These are phyloP conservation scores for Takakia lepidozioides DNA, from an alignment of 225 moss, liverwort and hornwort genomes.

Conservation along the genomic window DNA sequence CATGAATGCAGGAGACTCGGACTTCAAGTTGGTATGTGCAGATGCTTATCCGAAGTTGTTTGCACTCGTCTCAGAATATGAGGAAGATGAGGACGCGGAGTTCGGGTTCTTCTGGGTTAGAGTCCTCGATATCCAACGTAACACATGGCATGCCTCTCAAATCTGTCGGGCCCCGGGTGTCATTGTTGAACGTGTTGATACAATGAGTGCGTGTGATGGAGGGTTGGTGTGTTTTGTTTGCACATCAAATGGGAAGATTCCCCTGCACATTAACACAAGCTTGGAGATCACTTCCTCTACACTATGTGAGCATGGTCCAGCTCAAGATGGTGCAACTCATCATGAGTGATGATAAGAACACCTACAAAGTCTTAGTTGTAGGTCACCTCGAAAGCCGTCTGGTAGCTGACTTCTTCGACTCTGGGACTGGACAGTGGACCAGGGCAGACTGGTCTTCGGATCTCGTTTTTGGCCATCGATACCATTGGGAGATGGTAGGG, in stretches of 20 bases:
- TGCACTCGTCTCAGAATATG: not conserved
- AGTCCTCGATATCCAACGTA: not conserved
- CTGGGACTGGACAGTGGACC: too few relatives aligned
- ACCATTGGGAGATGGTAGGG: not conserved
- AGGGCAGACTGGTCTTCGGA: too few relatives aligned
- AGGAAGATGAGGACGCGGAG: not conserved
- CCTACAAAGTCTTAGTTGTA: too few relatives aligned
- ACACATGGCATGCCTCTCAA: too few relatives aligned
- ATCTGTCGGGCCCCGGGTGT: not conserved
- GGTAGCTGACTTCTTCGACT: too few relatives aligned
- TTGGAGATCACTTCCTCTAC: not conserved
- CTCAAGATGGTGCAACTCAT: not conserved
- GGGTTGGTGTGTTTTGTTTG: too few relatives aligned
- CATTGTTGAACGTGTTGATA: not conserved
- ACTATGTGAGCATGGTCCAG: not conserved
- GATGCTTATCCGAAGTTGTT: too few relatives aligned
- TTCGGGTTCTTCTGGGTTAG: not conserved
- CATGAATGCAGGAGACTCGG: not conserved
- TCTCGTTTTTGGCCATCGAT: too few relatives aligned
- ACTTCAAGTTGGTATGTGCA: too few relatives aligned
- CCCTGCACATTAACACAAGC: slow-evolving; percentile 1
- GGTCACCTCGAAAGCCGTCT: too few relatives aligned
- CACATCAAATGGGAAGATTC: not conserved
- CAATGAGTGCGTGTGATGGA: slow-evolving; percentile 11
- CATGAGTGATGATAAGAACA: too few relatives aligned